Conservation (phyloP, 1,284 basidiomycete species). For the Neotropicomus parvogracilis region DNA sequence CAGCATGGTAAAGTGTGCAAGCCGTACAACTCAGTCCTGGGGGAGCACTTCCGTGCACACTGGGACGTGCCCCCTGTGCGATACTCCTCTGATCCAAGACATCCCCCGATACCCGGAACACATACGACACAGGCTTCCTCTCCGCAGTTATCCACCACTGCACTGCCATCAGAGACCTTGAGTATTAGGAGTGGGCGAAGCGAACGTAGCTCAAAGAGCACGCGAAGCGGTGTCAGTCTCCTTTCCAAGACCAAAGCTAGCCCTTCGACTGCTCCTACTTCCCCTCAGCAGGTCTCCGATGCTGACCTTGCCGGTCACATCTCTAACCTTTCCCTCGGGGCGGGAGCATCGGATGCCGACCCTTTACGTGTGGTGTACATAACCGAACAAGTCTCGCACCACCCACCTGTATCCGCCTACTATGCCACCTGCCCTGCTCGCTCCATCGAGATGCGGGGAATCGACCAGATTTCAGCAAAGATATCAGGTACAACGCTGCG, state of each 20-base stretch:
- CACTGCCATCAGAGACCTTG: constrained; percentile 42
- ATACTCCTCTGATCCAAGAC: constrained; percentile 48
- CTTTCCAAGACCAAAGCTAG: constrained; percentile 46
- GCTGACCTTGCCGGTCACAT: constrained; percentile 48
- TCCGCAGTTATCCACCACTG: constrained; percentile 26
- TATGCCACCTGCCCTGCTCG: constrained; percentile 75
- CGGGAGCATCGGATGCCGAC: constrained; percentile 25
- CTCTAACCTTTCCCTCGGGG: constrained; percentile 57
- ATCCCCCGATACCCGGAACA: constrained; percentile 46
- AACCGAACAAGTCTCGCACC: constrained; percentile 91
- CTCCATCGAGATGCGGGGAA: constrained; percentile 68
- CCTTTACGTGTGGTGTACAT: constrained; percentile 64
- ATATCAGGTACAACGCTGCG: constrained; percentile 83
- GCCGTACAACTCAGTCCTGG: constrained; percentile 92
- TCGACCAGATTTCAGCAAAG: constrained; percentile 93
- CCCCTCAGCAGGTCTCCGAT: constrained; percentile 42
- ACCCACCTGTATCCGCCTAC: constrained; percentile 92
- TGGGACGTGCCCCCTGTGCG: constrained; percentile 72
- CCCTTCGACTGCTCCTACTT: constrained; percentile 57
- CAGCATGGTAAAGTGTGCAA: constrained; percentile 90
- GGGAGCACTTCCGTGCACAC: constrained; percentile 88
- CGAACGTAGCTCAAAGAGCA: constrained; percentile 54
- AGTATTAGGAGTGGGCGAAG: constrained; percentile 50
- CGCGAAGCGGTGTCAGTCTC: constrained; percentile 50
- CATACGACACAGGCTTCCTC: constrained; percentile 37